phyloP scores from a whole-genome alignment of 805 yeast genomes.

The Martiniozyma abietophila region DNA sequence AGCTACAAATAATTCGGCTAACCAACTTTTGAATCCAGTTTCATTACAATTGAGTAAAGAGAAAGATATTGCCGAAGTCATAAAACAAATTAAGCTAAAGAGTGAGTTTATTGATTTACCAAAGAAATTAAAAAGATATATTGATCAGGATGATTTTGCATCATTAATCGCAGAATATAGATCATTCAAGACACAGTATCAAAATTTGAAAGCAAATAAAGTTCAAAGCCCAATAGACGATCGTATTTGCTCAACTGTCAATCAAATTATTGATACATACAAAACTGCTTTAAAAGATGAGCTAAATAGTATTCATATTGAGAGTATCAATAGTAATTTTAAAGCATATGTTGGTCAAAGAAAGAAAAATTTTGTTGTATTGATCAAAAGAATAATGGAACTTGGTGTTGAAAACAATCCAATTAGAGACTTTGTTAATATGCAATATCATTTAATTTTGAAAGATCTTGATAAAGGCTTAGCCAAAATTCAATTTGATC shows the following conservation, averaged over 20 bases:
- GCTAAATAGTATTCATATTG: slow-evolving; percentile 29
- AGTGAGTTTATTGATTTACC: slow-evolving; percentile 51
- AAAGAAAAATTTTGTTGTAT: slow-evolving; percentile 27
- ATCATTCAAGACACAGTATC: slow-evolving; percentile 30
- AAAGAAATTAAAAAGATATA: slow-evolving; percentile 31
- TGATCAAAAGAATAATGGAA: slow-evolving; percentile 49
- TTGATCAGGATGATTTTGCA: slow-evolving; percentile 46
- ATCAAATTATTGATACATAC: slow-evolving; percentile 43
- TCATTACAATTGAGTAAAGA: slow-evolving; percentile 41
- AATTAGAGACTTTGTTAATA: slow-evolving; percentile 49
- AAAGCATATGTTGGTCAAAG: slow-evolving; percentile 9
- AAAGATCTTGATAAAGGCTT: slow-evolving; percentile 30
- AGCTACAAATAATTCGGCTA: slow-evolving; percentile 40
- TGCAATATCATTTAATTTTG: slow-evolving; percentile 35
- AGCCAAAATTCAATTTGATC: slow-evolving; percentile 32
- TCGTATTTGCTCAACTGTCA: slow-evolving; percentile 50
- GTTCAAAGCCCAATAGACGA: slow-evolving; percentile 29
- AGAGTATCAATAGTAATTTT: slow-evolving; percentile 18
- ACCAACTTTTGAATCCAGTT: slow-evolving; percentile 50
- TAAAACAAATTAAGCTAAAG: slow-evolving; percentile 43
- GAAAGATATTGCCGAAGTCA: slow-evolving; percentile 38
- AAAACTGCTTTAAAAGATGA: slow-evolving; percentile 44
- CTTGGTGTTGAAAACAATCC: slow-evolving; percentile 58
- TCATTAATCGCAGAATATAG: slow-evolving; percentile 48
- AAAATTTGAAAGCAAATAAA: slow-evolving; percentile 6